Conservation (phyloP, 805 yeast species). For the Nakazawaea ishiwadae region DNA sequence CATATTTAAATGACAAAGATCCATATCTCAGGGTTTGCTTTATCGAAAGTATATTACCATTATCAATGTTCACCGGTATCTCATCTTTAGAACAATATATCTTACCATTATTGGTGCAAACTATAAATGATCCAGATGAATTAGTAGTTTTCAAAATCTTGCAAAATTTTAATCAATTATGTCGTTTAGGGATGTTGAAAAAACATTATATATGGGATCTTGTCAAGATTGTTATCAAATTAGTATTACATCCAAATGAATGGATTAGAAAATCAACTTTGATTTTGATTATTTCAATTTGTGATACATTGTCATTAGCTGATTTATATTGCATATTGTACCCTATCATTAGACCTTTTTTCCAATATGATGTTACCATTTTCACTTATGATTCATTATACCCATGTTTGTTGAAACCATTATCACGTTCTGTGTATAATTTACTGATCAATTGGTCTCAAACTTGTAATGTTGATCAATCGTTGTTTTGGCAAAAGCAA, state of each 20-base stretch:
- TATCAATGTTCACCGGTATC: slow-evolving; percentile 79
- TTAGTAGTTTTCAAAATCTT: slow-evolving; percentile 70
- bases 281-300: slow-evolving; percentile 55
- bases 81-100: slow-evolving; percentile 83
- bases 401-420: slow-evolving; percentile 63
- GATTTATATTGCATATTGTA: slow-evolving; percentile 80
- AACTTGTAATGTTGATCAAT: slow-evolving; percentile 36
- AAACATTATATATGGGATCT: slow-evolving; percentile 52
- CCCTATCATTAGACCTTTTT: slow-evolving; percentile 72
- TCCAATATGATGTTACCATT: slow-evolving; percentile 70
- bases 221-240: slow-evolving; percentile 42
- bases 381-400: slow-evolving; percentile 63
- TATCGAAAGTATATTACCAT: slow-evolving; percentile 63
- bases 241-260: slow-evolving; percentile 80
- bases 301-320: slow-evolving; percentile 61
- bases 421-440: slow-evolving; percentile 61
- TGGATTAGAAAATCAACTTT: slow-evolving; percentile 75
- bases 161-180: slow-evolving; percentile 49
- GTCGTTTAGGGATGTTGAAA: slow-evolving; percentile 51
- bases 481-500: slow-evolving; percentile 75
- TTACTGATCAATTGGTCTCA: slow-evolving; percentile 68
- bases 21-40: slow-evolving; percentile 64
- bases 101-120: slow-evolving; percentile 78
- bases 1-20: slow-evolving; percentile 81
- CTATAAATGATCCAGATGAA: slow-evolving; percentile 80